These are phyloP conservation scores for Vanrija pseudolonga DNA, from an alignment of 1,284 basidiomycete species.

Conservation along the genomic window DNA sequence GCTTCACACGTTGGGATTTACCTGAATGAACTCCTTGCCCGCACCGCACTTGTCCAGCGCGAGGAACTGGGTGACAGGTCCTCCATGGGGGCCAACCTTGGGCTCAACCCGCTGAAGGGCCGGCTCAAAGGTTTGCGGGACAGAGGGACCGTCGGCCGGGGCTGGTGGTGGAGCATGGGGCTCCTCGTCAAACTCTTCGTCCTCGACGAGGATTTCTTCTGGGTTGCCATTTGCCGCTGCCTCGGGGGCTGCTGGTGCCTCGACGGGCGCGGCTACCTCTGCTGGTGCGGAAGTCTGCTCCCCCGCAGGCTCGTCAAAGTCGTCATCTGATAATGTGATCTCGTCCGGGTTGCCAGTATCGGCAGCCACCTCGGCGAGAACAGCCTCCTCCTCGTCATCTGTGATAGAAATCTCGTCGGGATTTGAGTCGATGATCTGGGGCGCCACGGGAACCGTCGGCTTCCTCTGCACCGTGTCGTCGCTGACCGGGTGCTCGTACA, in stretches of 20 bases:
- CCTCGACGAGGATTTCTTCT: slow-evolving; percentile 25
- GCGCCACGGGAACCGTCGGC: background rate
- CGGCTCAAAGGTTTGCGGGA: background rate
- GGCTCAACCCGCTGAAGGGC: background rate
- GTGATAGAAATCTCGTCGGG: slow-evolving; percentile 67
- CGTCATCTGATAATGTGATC: slow-evolving; percentile 64
- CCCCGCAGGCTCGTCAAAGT: slow-evolving; percentile 20
- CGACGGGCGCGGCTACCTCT: slow-evolving; percentile 11
- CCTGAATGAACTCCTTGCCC: slow-evolving; percentile 78
- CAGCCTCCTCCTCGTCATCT: slow-evolving; percentile 53
- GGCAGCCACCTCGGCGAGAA: background rate
- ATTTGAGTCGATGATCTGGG: slow-evolving; percentile 40
- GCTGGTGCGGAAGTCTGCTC: background rate
- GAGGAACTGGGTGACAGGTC: slow-evolving; percentile 57
- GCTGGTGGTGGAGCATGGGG: background rate
- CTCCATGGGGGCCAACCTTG: background rate
- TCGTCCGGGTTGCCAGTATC: slow-evolving; percentile 62
- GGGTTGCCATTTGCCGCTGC: slow-evolving; percentile 17
- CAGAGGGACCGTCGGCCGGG: background rate
- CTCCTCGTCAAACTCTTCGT: slow-evolving; percentile 21
- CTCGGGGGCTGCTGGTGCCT: background rate
- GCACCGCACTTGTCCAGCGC: slow-evolving; percentile 91
- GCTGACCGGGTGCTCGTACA: slow-evolving; percentile 55
- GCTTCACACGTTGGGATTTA: slow-evolving; percentile 33
- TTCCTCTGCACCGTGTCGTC: slow-evolving; percentile 5